Evolutionary conservation across 2,329 filamentous ascomycete species (phyloP), one percentile per base, ranked within the genome.

Genomic region (Cytospora schulzeri): DNA sequence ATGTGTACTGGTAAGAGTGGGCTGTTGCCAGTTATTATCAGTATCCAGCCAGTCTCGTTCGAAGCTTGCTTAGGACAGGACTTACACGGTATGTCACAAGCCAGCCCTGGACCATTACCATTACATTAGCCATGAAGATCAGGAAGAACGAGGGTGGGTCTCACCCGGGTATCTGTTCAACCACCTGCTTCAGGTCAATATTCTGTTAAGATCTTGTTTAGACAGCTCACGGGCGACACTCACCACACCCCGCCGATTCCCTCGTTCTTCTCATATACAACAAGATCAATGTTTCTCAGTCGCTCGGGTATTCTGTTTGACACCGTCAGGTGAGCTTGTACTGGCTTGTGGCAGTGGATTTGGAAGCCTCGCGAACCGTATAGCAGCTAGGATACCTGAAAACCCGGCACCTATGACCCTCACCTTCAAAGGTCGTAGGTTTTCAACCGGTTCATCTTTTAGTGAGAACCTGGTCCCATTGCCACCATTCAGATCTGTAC

Each of bases 1-100:
- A 85, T 0, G 82, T 78, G 69, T 83, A 85, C 66, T 83, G 83
- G 69, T 86, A 86, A 9, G 82, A 83, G 67, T 85, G 83, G 8
- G 80, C 76, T 73, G 17, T 24, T 24, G 24, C 17, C 19, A n/a
- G 19, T n/a, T n/a, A 14, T 60, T 26, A 48, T 9, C 29, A 9
- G 45, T 38, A 11, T 51, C 7, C 3, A 35, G n/a, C 57, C 19
- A 11, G 2, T 29, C 28, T 14, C 3, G 5, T 1, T 7, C 12
- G 8, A n/a, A 41, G 12, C 26, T 17, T 15, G 12, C n/a, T 38
- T 15, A 6, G 29, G 45, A 3, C 15, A n/a, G 14, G 19, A 69
- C 75, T 68, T 70, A 76, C 74, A 76, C 4, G 75, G 75, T 51
- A 77, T 74, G 59, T 77, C 76, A 52, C 75, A 77, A 15, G 76